Base-by-base conservation (phyloP, 75 land plant species). In the Pinus tabuliformis region DNA sequence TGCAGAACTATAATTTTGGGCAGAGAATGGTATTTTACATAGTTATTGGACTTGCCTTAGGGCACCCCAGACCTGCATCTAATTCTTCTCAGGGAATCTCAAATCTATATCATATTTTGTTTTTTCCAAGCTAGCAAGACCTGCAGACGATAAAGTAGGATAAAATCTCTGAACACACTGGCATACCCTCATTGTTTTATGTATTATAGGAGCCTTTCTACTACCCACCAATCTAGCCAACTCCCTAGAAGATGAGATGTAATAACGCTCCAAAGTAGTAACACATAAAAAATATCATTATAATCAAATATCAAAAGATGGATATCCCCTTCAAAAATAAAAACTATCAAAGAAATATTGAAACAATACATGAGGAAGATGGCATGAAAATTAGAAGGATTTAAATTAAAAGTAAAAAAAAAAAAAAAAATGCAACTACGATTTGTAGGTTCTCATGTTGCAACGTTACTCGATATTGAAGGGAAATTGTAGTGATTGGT, bases 171-270 rank as follows among this genome's bases (percentile, higher is more conserved):
- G 49, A 75, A 49, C 17, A 75, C 15, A 42, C 17, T 8, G 21
- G 22, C 56, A 72, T 39, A n/a, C 26, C 54, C 21, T 42, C 22
- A 15, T 72, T 20, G 33, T 22, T 14, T n/a, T 49, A 14, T 95
- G 93, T 30, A 95, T 76, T 24, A 93, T 81, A 49, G 98, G 99
- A 73, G 94, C 88, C 81, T 81, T 89, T 36, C 81, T 75, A 11
- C 79, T 79, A 20, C 89, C 87, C 33, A 85, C 86, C 81, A 93
- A 73, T 60, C 97, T 81, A 6, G 97, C 87, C 52, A 95, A 77
- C 71, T 95, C 97, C 78, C 99, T 84, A 5, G 90, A 92, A n/a
- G 96, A 81, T 36, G 81, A 59, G 20, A 91, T 91, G 83, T 93
- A 93, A 77, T 88, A 93, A 37, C 68, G 78, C 96, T 95, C 92